Conservation (phyloP, 192 early-diverging fungal genomes). For the Coemansia sp. region DNA sequence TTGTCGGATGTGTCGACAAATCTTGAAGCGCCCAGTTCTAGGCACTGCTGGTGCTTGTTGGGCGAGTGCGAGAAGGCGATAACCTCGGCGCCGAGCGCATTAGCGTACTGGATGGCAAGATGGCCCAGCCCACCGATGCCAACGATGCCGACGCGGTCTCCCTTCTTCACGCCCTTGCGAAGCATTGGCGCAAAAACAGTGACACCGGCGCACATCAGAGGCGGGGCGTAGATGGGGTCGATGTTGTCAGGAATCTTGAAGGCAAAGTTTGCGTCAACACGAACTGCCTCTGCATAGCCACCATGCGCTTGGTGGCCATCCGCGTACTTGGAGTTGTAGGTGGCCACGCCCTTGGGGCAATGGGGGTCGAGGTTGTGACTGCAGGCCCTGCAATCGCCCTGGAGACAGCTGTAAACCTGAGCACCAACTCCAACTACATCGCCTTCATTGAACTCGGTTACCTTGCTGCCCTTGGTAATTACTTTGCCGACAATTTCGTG, state of each 20-base stretch:
- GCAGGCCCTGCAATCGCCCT: slow-evolving; percentile 56
- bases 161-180: slow-evolving; percentile 59
- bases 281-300: slow-evolving; percentile 62
- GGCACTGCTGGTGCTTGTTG: slow-evolving; percentile 58
- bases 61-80: slow-evolving; percentile 57
- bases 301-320: slow-evolving; percentile 55
- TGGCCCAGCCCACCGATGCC: slow-evolving; percentile 81
- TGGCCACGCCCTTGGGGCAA: slow-evolving; percentile 47
- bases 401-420: slow-evolving; percentile 57
- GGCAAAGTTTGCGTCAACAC: slow-evolving; percentile 57
- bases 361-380: slow-evolving; percentile 39
- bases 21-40: slow-evolving; percentile 59
- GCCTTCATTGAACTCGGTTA: slow-evolving; percentile 56
- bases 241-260: slow-evolving; percentile 60
- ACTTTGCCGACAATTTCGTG: slow-evolving; percentile 71
- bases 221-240: slow-evolving; percentile 60
- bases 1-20: slow-evolving; percentile 43
- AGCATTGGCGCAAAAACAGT: slow-evolving; percentile 73
- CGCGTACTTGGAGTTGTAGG: slow-evolving; percentile 57
- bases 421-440: slow-evolving; percentile 69
- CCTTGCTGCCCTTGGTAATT: slow-evolving; percentile 57
- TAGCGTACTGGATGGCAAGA: slow-evolving; percentile 64
- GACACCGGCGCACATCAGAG: slow-evolving; percentile 79
- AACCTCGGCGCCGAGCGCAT: slow-evolving; percentile 51
- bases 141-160: slow-evolving; percentile 64